Base-by-base conservation (phyloP, 306 rosid species). In the Amphicarpaea edgeworthii region DNA sequence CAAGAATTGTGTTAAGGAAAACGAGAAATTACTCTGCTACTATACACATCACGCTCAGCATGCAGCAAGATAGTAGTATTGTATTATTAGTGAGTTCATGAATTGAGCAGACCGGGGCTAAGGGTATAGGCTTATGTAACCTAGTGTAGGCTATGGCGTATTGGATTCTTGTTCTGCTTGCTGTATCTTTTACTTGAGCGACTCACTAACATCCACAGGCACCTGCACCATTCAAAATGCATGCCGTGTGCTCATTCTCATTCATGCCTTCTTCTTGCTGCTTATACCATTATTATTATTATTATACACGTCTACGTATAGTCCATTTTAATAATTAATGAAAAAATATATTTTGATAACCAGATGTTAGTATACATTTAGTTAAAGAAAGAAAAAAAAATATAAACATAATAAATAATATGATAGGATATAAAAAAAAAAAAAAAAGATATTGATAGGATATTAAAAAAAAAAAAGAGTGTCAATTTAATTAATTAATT, bases 51-150 rank as follows among this genome's bases (percentile, higher is more conserved):
- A n/a, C n/a, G n/a, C 2, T 5, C 19, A 57, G 59, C 14, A 7
- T 58, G 65, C n/a, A n/a, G n/a, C n/a, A n/a, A n/a, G n/a, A n/a
- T n/a, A n/a, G n/a, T n/a, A n/a, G n/a, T n/a, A n/a, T n/a, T n/a
- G n/a, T n/a, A n/a, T n/a, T n/a, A n/a, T n/a, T n/a, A n/a, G n/a
- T n/a, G n/a, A n/a, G n/a, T n/a, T n/a, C n/a, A n/a, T n/a, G n/a
- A n/a, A n/a, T n/a, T n/a, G n/a, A n/a, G n/a, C n/a, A n/a, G n/a
- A n/a, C n/a, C n/a, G 70, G 28, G 73, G 53, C 71, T 53, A 72
- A 72, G 43, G 15, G 6, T 12, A 3, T 85, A 78, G 81, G 83
- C 83, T 81, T 75, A 78, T 81, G 83, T 81, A 78, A 78, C 57
- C 82, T 78, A 57, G 10, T 55, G 62, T 77, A 68, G 30, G 14